Evolutionary conservation across 1,284 basidiomycete species (phyloP), one percentile per base, ranked within the genome.

Genomic region (Cryptococcus amylolentus): DNA sequence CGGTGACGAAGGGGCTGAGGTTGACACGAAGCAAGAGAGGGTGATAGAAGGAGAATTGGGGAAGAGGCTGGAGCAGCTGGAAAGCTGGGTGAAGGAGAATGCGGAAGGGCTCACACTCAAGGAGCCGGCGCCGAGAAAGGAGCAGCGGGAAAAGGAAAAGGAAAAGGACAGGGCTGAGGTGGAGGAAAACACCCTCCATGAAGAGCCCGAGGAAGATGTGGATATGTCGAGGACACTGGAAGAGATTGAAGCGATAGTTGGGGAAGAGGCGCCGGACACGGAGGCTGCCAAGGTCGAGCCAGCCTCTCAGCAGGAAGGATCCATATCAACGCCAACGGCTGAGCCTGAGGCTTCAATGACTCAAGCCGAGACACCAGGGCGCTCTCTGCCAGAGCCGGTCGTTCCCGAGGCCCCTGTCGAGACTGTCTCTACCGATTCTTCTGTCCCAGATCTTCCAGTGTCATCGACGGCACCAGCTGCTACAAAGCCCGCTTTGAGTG

Each of bases 1-100:
- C 75, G 84, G 84, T 3, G 62, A 57, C 27, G 53, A 63, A 44
- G n/a, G 55, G 26, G 55, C 41, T 27, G 40, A 37, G 2, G 35
- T 52, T 9, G 20, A n/a, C 40, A 38, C 5, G 7, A 49, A 35
- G 6, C 53, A 52, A 23, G 48, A 50, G 14, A 37, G 12, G 26
- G 12, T n/a, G 18, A 35, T 35, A 35, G 41, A 49, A 1, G 51
- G 49, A 18, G 62, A 56, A 10, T 54, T 67, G 3, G 13, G 40
- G 7, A 56, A 56, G 38, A 56, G 57, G 9, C 53, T 68, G 23
- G 51, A 58, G 9, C 48, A 64, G 27, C 51, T 69, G 23, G 20
- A 50, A 3, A 23, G 46, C 5, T 70, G 70, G 70, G 51, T 70
- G 28, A 50, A 62, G 9, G 54, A 63, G 28, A 57, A 68, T 51